Evolutionary conservation across 768 basidiomycete species (phyloP).

Genomic region (Suillus tomentosus): DNA sequence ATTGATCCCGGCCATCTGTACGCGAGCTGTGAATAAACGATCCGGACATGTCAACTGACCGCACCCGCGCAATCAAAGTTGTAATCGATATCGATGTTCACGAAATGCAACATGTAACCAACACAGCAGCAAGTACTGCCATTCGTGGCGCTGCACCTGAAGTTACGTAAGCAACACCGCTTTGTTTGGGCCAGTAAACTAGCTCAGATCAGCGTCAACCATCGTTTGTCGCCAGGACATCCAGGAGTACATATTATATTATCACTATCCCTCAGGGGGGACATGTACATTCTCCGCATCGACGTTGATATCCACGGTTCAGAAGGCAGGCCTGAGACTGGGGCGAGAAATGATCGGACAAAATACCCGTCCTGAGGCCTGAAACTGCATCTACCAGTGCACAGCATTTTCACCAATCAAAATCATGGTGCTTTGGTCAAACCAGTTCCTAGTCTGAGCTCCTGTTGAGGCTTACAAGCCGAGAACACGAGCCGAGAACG

Average conservation of each 20-base stretch:
- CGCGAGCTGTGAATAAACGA: constrained; percentile 4
- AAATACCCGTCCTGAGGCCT: not conserved
- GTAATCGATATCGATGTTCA: not conserved
- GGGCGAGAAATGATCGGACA: not conserved
- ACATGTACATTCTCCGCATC: not conserved
- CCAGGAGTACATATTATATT: not conserved
- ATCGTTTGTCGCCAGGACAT: constrained; percentile 3
- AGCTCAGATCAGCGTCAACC: constrained; percentile 2
- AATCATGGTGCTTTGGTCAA: not conserved
- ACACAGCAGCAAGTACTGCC: constrained; percentile 4
- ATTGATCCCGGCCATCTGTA: constrained; percentile 4
- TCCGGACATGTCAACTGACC: not conserved
- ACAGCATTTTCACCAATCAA: not conserved
- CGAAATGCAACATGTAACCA: constrained; percentile 1
- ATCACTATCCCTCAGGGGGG: not conserved
- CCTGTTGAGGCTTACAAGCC: too few species aligned
- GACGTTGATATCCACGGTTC: not conserved
- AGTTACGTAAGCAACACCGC: not conserved
- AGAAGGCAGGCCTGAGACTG: not conserved
- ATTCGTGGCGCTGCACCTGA: not conserved
- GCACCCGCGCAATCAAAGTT: constrained; percentile 5
- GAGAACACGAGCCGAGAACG: too few species aligned
- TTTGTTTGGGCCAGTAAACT: not conserved
- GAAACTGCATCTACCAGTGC: not conserved
- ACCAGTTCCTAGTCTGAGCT: not conserved